Base-by-base conservation (phyloP, 495 filamentous ascomycete species). In the Extremus antarcticus region DNA sequence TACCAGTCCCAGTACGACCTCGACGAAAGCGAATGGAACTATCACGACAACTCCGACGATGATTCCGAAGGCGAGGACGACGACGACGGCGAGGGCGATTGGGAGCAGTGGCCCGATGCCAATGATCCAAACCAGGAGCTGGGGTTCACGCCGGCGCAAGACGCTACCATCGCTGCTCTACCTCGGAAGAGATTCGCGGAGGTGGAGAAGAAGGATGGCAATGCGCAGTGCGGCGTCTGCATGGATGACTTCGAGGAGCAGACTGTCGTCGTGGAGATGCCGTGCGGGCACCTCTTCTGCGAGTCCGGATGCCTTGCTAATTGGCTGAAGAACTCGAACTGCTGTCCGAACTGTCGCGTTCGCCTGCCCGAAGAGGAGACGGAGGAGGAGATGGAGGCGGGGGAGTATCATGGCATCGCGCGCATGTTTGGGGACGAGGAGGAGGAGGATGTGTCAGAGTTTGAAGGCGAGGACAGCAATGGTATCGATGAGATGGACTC, bases 201-300 rank as follows among this genome's bases (percentile, higher is more conserved):
- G 21, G 29, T 48, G 23, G 46, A 9, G 50, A 22, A 50, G 16
- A 23, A 15, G 19, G 32, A 24, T 19, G 21, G 13, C 15, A 29
- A 20, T 11, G 51, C 25, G 43, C 17, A 24, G 16, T 59, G 56
- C 38, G 23, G 38, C 8, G 23, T 59, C 20, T 59, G 56, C 23
- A 20, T 3, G 24, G 35, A 32, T 16, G n/a, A 45, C 2, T 55
- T 54, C 39, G 45, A 49, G 35, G 56, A 3, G 13, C 16, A 21
- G 1, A 13, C 23, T 2, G 29, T 10, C 7, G 51, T 59, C 1
- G 38, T 39, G 11, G 8, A n/a, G 43, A 7, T 59, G 46, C 56
- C 56, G 23, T 59, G 56, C 22, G 47, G 22, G 20, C 56, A 59
- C 29, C 2, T 59, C 3, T 54, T 32, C 32, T 43, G 40, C 25